Evolutionary conservation across 495 filamentous ascomycete species (phyloP), one percentile per base, ranked within the genome.

Genomic region (Talaromyces liani): DNA sequence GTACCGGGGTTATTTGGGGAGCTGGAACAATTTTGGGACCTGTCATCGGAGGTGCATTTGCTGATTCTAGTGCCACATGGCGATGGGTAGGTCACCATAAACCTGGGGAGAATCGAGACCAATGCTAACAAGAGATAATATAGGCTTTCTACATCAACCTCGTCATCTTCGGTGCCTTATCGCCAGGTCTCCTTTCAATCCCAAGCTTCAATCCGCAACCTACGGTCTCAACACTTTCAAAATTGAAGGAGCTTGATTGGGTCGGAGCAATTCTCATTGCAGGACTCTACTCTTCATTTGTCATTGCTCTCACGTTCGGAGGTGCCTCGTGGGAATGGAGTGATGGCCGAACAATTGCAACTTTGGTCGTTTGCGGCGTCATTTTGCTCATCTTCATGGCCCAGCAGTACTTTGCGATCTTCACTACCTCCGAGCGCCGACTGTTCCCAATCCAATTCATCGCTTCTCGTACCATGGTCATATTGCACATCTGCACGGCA

Each of bases 401-500:
- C 4, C 82, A 85, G 68, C 86, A 89, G 67, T 68, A 66, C 22
- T 84, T 76, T 55, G 69, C 65, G n/a, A 62, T 86, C 53, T 69
- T 83, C 49, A 88, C 85, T 8, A 79, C 73, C 0, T 22, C 54
- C 0, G 60, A 67, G 0, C 67, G 70, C 22, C 79, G 83, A 2
- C 70, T 84, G 12, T 79, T 87, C 68, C 85, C 86, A 0, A 66
- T 81, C 0, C 72, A 85, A 20, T 77, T 85, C 63, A 69, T 87
- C 16, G 45, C 45, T 51, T 51, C 45, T 5, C 68, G 72, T 20
- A 77, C 75, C 0, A 18, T 22, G 27, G 24, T 57, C 12, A 25
- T 57, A 24, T 24, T 57, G 8, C 74, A 73, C 0, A 70, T 57
- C 9, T 22, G 14, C 24, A 57, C 54, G 0, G 54, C 54, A 6